A percentile compares a stretch with the other conserved stretches of the same genome.
Conservation (phyloP, 208 protist species). For the Lotmaria passim region DNA sequence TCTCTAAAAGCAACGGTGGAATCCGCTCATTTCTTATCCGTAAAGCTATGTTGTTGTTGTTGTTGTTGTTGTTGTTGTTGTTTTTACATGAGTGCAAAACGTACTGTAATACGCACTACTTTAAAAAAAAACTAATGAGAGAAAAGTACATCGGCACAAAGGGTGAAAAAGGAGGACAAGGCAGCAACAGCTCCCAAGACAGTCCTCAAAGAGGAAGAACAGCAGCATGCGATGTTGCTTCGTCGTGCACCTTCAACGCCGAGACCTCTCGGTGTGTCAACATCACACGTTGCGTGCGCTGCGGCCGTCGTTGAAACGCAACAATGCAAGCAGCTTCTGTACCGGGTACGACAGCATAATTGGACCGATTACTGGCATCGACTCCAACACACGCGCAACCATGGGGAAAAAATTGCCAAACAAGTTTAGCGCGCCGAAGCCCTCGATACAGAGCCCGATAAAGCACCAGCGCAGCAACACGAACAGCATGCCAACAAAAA, state of each 20-base stretch:
- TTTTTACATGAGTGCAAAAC: background rate
- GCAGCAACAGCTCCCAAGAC: too few species aligned
- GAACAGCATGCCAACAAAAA: conserved; percentile 87
- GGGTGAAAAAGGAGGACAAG: too few species aligned
- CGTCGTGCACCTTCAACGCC: too few species aligned
- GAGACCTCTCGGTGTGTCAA: too few species aligned
- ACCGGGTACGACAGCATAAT: conserved; percentile 71
- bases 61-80: too few species aligned
- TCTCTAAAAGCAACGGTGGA: too few species aligned
- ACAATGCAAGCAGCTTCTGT: conserved; percentile 48
- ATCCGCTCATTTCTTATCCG: too few species aligned
- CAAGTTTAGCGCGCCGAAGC: conserved; percentile 89
- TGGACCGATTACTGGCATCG: conserved; percentile 79
- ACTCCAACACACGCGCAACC: conserved; percentile 85
- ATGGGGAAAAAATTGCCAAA: conserved; percentile 94
- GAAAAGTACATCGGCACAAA: background rate
- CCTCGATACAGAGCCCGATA: conserved; percentile 80
- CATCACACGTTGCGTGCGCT: conserved; percentile 73
- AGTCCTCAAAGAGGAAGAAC: too few species aligned
- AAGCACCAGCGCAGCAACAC: conserved; percentile 84
- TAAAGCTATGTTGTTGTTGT: too few species aligned
- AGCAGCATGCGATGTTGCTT: too few species aligned
- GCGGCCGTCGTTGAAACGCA: conserved; percentile 49
- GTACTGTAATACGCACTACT: too few species aligned
- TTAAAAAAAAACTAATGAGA: too few species aligned